A percentile compares a stretch with the other conserved stretches of the same genome.
Evolutionary conservation across 306 rosid genomes (phyloP).

Genomic region (Inga oerstediana): DNA sequence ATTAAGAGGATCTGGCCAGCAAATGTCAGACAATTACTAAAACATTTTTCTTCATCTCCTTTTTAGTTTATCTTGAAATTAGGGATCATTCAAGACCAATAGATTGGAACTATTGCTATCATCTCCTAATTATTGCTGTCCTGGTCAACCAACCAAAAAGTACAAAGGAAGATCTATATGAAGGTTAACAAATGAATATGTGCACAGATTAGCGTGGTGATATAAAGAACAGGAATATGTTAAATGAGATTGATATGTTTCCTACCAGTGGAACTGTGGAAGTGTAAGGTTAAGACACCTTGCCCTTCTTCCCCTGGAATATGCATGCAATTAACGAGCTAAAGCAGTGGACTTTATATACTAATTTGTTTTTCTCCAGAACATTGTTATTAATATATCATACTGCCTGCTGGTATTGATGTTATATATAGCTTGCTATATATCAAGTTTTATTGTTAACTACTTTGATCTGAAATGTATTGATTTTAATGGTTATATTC

Average conservation of each 20-base stretch:
- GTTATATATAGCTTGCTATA: neutral
- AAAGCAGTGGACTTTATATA: neutral
- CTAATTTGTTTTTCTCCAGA: neutral
- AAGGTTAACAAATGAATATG: neutral
- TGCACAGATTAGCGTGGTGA: neutral
- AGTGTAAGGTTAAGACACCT: conserved; percentile 11
- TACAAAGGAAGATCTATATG: conserved; percentile 2
- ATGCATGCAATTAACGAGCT: neutral
- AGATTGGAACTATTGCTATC: neutral
- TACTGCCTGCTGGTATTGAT: neutral
- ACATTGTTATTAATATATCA: neutral
- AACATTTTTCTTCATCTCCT: neutral
- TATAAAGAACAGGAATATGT: neutral
- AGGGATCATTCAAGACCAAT: neutral
- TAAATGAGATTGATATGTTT: conserved; percentile 1
- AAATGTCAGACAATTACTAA: neutral
- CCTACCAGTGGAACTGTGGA: neutral
- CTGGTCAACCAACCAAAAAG: neutral
- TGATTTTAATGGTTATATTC: neutral
- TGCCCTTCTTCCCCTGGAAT: neutral
- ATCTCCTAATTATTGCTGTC: neutral
- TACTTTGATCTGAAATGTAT: neutral
- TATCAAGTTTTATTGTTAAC: neutral
- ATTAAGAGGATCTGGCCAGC: neutral
- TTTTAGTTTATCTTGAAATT: neutral